Evolutionary conservation across 768 basidiomycete species (phyloP), one percentile per base, ranked within the genome.

Genomic region (Tulasnella sp.): DNA sequence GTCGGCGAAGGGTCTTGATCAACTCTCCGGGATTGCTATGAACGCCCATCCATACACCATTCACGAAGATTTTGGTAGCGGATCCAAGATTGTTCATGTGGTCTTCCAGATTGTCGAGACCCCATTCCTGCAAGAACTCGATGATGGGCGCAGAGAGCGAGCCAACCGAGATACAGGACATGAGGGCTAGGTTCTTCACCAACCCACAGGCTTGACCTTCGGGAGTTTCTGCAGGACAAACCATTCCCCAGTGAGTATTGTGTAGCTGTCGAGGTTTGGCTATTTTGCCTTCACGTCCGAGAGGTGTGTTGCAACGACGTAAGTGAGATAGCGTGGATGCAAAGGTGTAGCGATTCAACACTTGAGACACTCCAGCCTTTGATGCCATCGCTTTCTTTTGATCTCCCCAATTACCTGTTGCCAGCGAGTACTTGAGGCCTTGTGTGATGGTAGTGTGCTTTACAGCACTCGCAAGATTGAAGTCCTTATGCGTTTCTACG

Each of bases 161-260:
- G 37, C 95, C 95, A 53, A 99, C 93, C 39, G 95, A 98, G 53
- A 98, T 95, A 66, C 90, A 93, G 3, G 93, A 71, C 91, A 98
- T 93, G 58, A 98, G 78, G 0, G 95, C 88, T 52, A 99, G 69
- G 67, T 99, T 98, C 71, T 99, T 98, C 67, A 98, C 95, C 37
- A 98, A 77, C 67, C 95, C 95, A 67, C 95, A 99, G 55, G 95
- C 95, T 65, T 98, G 95, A 40, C 95, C 95, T 78, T 99, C 95
- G 1, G 95, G 95, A 3, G 95, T 99, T 66, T 99, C 95, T 33
- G 95, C 95, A 37, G 95, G 95, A 63, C 95, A 99, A 16, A 99
- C 95, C 95, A 99, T 98, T 32, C 95, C 95, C 95, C 95, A 99
- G 61, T 99, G 95, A 0, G 95, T 96, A 61, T 99, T 99, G 66